Conservation (phyloP, 192 early-diverging fungal species). For the Backusella australiensis region DNA sequence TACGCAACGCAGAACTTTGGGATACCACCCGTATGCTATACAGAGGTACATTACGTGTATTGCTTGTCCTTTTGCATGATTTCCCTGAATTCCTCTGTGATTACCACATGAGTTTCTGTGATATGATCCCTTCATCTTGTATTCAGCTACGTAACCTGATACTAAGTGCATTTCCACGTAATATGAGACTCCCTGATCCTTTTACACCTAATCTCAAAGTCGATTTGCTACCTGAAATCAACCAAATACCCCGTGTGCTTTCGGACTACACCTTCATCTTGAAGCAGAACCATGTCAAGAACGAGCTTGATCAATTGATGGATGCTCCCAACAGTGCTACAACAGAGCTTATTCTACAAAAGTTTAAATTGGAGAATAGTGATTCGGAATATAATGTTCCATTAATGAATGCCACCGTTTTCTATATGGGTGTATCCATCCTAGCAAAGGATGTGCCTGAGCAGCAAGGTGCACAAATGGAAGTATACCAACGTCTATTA, state of each 20-base stretch:
- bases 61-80: slow-evolving; percentile 94
- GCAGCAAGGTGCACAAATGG: slow-evolving; percentile 68
- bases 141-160: slow-evolving; percentile 96
- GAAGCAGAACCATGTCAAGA: slow-evolving; percentile 56
- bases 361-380: background rate
- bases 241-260: slow-evolving; percentile 78
- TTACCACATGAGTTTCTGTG: slow-evolving; percentile 88
- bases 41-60: slow-evolving; percentile 82
- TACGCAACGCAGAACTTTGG: slow-evolving; percentile 62
- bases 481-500: slow-evolving; percentile 80
- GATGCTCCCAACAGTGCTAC: background rate
- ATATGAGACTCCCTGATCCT: slow-evolving; percentile 97
- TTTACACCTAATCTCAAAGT: slow-evolving; percentile 95
- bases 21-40: slow-evolving; percentile 83
- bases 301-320: slow-evolving; percentile 4
- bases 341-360: background rate
- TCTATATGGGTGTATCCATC: slow-evolving; percentile 86
- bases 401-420: slow-evolving; percentile 83
- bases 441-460: slow-evolving; percentile 50
- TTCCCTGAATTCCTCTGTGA: slow-evolving; percentile 97
- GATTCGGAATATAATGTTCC: slow-evolving; percentile 73
- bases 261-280: slow-evolving; percentile 77
- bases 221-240: slow-evolving; percentile 84
- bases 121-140: slow-evolving; percentile 87
- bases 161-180: slow-evolving; percentile 92